Evolutionary conservation across 345 rosid genomes (phyloP).

Genomic region (Salix caprea): DNA sequence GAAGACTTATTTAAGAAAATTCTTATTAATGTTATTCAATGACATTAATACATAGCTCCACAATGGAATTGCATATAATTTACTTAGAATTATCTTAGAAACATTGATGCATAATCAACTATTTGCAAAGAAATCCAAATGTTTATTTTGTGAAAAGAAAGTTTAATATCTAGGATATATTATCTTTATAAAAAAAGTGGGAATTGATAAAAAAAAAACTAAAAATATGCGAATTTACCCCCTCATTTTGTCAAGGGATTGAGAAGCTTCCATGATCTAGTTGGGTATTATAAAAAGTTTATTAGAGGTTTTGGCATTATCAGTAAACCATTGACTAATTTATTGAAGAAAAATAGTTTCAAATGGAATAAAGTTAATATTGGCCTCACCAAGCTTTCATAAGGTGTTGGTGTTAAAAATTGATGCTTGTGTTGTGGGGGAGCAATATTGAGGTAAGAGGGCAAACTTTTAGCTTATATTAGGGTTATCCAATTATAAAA

Average conservation of each 20-base stretch:
- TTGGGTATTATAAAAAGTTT: neutral
- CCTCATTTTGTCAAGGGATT: neutral
- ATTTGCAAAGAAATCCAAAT: too few species aligned
- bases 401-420: neutral
- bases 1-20: too few species aligned
- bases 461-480: neutral
- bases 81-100: too few species aligned
- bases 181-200: rapidly evolving
- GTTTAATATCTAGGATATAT: neutral
- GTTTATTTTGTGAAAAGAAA: too few species aligned
- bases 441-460: neutral
- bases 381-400: neutral
- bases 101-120: too few species aligned
- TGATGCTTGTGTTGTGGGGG: neutral
- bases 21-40: too few species aligned
- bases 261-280: neutral
- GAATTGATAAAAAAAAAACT: neutral
- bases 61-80: too few species aligned
- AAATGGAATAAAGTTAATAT: neutral
- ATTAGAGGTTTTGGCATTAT: neutral
- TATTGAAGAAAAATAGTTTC: neutral
- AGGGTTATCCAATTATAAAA: neutral
- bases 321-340: neutral
- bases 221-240: neutral
- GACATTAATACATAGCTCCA: too few species aligned